Conservation (phyloP, 2,329 filamentous ascomycete species). For the Aspergillus hiratsukae region DNA sequence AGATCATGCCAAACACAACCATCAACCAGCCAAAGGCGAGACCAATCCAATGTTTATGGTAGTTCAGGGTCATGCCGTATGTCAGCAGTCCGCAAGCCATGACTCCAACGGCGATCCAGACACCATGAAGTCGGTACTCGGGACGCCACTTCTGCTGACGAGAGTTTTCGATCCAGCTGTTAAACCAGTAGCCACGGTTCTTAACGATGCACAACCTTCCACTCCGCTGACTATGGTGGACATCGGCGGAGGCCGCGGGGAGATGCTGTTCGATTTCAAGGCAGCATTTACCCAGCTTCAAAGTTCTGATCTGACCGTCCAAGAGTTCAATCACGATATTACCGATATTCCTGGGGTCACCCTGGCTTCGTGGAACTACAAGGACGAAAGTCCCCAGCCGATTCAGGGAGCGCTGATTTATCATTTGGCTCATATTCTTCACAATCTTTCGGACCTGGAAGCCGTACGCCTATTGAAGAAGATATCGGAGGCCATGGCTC, state of each 20-base stretch:
- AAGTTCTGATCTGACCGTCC: slow-evolving; percentile 27
- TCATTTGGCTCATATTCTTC: slow-evolving; percentile 33
- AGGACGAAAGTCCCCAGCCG: slow-evolving; percentile 29
- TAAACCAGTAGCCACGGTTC: slow-evolving; percentile 31
- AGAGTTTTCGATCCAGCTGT: slow-evolving; percentile 28
- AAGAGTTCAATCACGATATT: slow-evolving; percentile 34
- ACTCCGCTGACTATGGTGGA: slow-evolving; percentile 28
- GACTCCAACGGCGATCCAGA: slow-evolving; percentile 30
- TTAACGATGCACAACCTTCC: slow-evolving; percentile 11
- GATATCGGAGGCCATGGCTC: slow-evolving; percentile 30
- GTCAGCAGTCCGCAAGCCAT: slow-evolving; percentile 30
- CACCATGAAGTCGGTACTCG: slow-evolving; percentile 34
- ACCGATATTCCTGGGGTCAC: slow-evolving; percentile 22
- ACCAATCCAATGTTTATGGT: slow-evolving; percentile 33
- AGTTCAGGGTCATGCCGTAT: slow-evolving; percentile 33
- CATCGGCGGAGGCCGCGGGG: slow-evolving; percentile 36
- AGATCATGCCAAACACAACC: slow-evolving; percentile 35
- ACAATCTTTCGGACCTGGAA: slow-evolving; percentile 36
- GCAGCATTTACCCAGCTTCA: slow-evolving; percentile 27
- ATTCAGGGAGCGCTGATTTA: slow-evolving; percentile 31
- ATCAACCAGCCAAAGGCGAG: slow-evolving; percentile 36
- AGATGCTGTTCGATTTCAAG: slow-evolving; percentile 35
- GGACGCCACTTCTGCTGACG: slow-evolving; percentile 23
- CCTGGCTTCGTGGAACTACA: slow-evolving; percentile 34
- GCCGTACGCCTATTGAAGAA: slow-evolving; percentile 34